A percentile compares a stretch with the other conserved stretches of the same genome.
These are phyloP conservation scores for Dioscorea alata DNA, from an alignment of 106 monocot genomes.

Conservation along the genomic window DNA sequence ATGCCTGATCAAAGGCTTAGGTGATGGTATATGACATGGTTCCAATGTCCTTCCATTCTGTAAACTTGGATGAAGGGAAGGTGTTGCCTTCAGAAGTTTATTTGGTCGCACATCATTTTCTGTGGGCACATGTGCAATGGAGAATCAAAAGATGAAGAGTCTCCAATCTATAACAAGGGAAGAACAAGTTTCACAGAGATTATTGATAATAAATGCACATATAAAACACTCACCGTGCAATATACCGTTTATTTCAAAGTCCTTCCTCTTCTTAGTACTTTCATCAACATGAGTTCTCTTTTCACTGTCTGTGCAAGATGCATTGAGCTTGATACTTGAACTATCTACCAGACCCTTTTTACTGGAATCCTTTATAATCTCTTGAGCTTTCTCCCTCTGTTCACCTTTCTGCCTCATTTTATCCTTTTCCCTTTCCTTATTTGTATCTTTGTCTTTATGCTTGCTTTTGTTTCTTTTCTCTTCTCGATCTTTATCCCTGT, in stretches of 20 bases:
- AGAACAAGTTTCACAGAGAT: neutral
- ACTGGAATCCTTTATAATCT: constrained; percentile 14
- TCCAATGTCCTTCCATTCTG: constrained; percentile 44
- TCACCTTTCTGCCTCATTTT: constrained; percentile 15
- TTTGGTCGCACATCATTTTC: constrained; percentile 42
- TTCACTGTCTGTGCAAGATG: constrained; percentile 9
- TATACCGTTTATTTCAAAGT: constrained; percentile 46
- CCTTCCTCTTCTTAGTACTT: constrained; percentile 49
- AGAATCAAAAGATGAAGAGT: neutral
- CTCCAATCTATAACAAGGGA: neutral
- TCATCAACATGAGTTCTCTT: constrained; percentile 18
- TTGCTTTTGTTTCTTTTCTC: constrained; percentile 13
- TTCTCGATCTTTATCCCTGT: constrained; percentile 17
- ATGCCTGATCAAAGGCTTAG: constrained; percentile 11
- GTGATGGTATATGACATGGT: constrained; percentile 4
- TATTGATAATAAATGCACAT: neutral
- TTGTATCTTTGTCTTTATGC: constrained; percentile 8
- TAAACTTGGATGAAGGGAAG: constrained; percentile 25
- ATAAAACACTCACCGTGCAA: constrained; percentile 42
- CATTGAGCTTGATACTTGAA: constrained; percentile 20
- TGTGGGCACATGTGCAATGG: constrained; percentile 31
- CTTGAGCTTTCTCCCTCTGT: constrained; percentile 23
- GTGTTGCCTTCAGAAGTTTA: constrained; percentile 40
- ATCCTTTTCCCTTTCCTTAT: constrained; percentile 18
- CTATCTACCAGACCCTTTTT: constrained; percentile 26